Percentiles rank a stretch among this genome's conserved stretches.
Conservation (phyloP, 768 basidiomycete genomes). For the Tulasnella sp. region DNA sequence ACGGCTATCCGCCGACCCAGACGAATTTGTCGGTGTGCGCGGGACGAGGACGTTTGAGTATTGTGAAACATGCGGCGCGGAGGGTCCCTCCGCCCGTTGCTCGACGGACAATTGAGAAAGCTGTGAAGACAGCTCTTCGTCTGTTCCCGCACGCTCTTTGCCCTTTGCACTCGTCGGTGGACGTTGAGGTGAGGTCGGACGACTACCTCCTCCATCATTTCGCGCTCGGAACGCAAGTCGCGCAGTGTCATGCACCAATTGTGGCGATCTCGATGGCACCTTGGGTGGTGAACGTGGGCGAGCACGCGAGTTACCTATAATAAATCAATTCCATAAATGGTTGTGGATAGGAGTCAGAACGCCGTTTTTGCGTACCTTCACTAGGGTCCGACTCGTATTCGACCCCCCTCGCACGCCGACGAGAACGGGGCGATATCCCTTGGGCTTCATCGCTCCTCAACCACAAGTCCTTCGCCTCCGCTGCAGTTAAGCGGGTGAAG, state of each 20-base stretch:
- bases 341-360: neutral
- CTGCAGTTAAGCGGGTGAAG: constrained; percentile 1
- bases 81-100: neutral
- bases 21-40: neutral
- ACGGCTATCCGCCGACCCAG: neutral
- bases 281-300: constrained; percentile 1
- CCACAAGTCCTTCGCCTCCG: constrained; percentile 4
- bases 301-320: too few species aligned
- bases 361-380: neutral
- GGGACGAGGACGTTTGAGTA: neutral
- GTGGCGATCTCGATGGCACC: too few species aligned
- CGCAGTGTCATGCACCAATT: too few species aligned
- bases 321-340: too few species aligned
- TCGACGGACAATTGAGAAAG: constrained; percentile 10
- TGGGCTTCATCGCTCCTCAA: constrained; percentile 5
- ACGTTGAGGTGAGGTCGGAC: neutral
- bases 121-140: constrained; percentile 1
- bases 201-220: too few species aligned
- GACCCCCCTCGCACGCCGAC: neutral
- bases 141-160: neutral
- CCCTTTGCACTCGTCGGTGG: neutral
- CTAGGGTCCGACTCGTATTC: neutral
- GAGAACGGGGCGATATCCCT: neutral
- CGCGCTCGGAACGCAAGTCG: too few species aligned
- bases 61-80: neutral